Conservation (phyloP, 2,329 filamentous ascomycete species). For the Setomelanomma holmii region DNA sequence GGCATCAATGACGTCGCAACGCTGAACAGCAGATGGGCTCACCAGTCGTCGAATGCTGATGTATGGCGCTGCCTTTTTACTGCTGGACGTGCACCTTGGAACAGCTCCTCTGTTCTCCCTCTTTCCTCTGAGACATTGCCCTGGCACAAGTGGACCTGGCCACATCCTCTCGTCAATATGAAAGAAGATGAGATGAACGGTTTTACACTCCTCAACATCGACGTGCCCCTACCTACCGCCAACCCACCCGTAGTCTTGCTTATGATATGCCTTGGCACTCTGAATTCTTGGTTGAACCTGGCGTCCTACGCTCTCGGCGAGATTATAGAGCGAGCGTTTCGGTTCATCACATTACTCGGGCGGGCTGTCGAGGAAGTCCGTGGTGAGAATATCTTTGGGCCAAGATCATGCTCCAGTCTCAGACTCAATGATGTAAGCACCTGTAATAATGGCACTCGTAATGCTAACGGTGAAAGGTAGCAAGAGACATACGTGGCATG, state of each 20-base stretch:
- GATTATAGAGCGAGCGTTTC: not conserved
- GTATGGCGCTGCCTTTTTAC: not conserved
- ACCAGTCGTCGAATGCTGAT: not conserved
- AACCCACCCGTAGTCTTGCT: not conserved
- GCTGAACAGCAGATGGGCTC: not conserved
- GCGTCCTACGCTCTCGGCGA: not conserved
- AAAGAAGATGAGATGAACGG: not conserved
- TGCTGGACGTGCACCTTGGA: not conserved
- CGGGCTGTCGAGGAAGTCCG: too few relatives aligned
- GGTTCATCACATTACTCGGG: not conserved
- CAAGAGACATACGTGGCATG: not conserved
- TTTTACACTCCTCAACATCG: not conserved
- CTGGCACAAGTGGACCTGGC: not conserved
- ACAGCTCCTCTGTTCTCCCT: not conserved
- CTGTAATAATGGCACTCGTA: not conserved
- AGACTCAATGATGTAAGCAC: not conserved
- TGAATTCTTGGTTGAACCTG: not conserved
- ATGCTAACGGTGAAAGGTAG: not conserved
- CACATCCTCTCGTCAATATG: not conserved
- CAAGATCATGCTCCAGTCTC: not conserved
- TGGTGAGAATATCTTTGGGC: too few relatives aligned
- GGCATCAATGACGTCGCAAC: not conserved
- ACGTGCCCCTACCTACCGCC: not conserved
- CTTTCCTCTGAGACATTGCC: not conserved
- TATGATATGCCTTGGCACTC: not conserved